Evolutionary conservation across 805 yeast species (phyloP).

Genomic region (Wickerhamiella azyma): DNA sequence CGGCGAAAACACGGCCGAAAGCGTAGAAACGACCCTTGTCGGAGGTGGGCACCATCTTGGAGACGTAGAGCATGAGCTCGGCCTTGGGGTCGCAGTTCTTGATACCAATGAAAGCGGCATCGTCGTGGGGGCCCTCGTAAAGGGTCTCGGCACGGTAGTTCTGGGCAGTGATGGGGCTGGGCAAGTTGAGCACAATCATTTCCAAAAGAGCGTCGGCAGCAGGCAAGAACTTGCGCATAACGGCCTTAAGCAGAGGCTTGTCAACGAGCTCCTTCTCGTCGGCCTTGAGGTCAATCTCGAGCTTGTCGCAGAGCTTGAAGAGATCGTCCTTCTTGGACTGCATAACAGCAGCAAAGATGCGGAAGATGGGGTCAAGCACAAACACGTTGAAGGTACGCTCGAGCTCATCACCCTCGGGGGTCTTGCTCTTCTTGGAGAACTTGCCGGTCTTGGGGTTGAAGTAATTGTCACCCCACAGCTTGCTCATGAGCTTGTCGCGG

Average conservation of each 20-base stretch:
- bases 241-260: conserved; percentile 94
- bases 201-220: conserved; percentile 99
- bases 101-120: conserved; percentile 79
- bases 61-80: conserved; percentile 96
- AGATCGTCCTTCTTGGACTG: conserved; percentile 98
- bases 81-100: conserved; percentile 97
- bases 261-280: conserved; percentile 98
- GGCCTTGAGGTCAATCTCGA: conserved; percentile 84
- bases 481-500: conserved; percentile 93
- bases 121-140: conserved; percentile 94
- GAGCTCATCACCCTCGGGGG: conserved; percentile 85
- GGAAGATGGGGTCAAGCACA: conserved; percentile 97
- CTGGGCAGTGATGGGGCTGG: conserved; percentile 99
- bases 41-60: conserved; percentile 99
- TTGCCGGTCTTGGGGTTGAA: conserved; percentile 99
- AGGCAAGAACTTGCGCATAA: conserved; percentile 99
- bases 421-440: conserved; percentile 93
- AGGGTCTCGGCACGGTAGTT: conserved; percentile 97
- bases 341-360: conserved; percentile 93
- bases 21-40: conserved; percentile 99
- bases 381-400: conserved; percentile 99
- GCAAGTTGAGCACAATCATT: conserved; percentile 96
- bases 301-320: conserved; percentile 80
- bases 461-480: conserved; percentile 99
- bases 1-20: conserved; percentile 99